A percentile compares a stretch with the other conserved stretches of the same genome.
phyloP scores from a whole-genome alignment of 257 asterid genomes.

The Jacaranda mimosifolia region DNA sequence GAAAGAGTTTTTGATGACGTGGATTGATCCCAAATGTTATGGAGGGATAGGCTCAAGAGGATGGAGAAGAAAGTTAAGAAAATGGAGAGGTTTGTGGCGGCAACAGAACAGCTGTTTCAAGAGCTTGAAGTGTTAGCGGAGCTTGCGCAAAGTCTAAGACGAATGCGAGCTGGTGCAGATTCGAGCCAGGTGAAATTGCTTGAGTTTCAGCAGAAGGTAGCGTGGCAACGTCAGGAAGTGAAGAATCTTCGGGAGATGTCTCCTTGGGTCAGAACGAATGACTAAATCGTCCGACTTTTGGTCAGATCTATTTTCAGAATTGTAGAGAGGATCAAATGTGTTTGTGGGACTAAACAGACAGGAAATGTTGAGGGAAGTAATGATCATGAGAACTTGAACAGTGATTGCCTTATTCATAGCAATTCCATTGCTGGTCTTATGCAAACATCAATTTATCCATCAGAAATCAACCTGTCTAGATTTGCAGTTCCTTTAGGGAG shows the following conservation, averaged over 20 bases:
- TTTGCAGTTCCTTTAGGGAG: conserved; percentile 65
- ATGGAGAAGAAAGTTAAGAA: conserved; percentile 90
- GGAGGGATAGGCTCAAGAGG: conserved; percentile 70
- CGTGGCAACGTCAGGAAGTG: conserved; percentile 87
- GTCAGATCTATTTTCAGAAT: conserved; percentile 72
- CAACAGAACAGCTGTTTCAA: conserved; percentile 72
- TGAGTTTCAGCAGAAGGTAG: conserved; percentile 84
- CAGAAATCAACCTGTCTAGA: conserved; percentile 49
- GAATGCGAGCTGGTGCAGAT: conserved; percentile 63
- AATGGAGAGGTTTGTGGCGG: conserved; percentile 84
- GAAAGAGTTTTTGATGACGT: conserved; percentile 59
- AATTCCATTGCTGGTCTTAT: conserved; percentile 58
- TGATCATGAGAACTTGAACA: conserved; percentile 31
- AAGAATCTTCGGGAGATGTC: conserved; percentile 87
- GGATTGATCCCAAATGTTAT: conserved; percentile 58
- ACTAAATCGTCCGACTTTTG: conserved; percentile 69
- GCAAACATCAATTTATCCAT: conserved; percentile 49
- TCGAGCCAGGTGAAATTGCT: conserved; percentile 61
- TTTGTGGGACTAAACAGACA: conserved; percentile 44
- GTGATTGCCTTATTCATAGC: conserved; percentile 56
- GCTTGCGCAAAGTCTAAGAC: conserved; percentile 78
- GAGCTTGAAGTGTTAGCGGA: conserved; percentile 83
- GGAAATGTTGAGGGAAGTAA: conserved; percentile 44
- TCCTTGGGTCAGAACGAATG: conserved; percentile 82
- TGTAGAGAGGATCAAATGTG: conserved; percentile 62